Conservation (phyloP, 768 basidiomycete species). For the Floccularia luteovirens region DNA sequence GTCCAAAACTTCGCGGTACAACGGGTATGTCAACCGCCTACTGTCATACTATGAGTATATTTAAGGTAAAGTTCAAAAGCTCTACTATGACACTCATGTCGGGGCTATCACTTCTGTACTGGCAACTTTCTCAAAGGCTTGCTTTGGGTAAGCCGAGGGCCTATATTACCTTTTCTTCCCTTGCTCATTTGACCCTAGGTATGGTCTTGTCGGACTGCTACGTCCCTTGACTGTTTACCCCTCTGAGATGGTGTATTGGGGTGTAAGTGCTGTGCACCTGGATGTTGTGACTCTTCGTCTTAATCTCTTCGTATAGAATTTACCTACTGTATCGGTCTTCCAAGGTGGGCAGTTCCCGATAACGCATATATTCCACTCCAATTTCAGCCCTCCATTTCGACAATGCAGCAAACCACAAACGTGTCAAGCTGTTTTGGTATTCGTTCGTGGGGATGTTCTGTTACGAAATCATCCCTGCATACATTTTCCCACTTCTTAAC, state of each 20-base stretch:
- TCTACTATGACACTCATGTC: constrained; percentile 53
- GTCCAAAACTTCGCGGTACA: constrained; percentile 59
- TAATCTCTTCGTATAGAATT: constrained; percentile 31
- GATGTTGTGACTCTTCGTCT: neutral
- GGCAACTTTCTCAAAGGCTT: constrained; percentile 56
- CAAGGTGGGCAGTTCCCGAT: constrained; percentile 29
- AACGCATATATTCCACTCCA: neutral
- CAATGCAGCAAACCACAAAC: constrained; percentile 32
- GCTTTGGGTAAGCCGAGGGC: constrained; percentile 44
- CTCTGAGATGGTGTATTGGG: constrained; percentile 59
- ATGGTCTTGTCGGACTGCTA: constrained; percentile 51
- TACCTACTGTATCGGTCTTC: constrained; percentile 51
- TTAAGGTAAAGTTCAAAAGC: constrained; percentile 18
- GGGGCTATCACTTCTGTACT: constrained; percentile 48
- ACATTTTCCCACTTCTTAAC: constrained; percentile 58
- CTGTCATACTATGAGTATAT: neutral
- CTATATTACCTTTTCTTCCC: neutral
- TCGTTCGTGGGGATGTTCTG: constrained; percentile 44
- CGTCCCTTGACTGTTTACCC: constrained; percentile 54
- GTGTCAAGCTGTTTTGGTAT: constrained; percentile 43
- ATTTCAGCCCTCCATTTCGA: constrained; percentile 41
- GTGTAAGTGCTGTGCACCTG: constrained; percentile 20
- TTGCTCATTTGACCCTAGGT: constrained; percentile 21
- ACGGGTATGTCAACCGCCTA: constrained; percentile 28
- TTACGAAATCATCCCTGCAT: constrained; percentile 46